These are phyloP conservation scores for Odontarrhena argentea DNA, from an alignment of 345 rosid genomes.

Conservation along the genomic window DNA sequence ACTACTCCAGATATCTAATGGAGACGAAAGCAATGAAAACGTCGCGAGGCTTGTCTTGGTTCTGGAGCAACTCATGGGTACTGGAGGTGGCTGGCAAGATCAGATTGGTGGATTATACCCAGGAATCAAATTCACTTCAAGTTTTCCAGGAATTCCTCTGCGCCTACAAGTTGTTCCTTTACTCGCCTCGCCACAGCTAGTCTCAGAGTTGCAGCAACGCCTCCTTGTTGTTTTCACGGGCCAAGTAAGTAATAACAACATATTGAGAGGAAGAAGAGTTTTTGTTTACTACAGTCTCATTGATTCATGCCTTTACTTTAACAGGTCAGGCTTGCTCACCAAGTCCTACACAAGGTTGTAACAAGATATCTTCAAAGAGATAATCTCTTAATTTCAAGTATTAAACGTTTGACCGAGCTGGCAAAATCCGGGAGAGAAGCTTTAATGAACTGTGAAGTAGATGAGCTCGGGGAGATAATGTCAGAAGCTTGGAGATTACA, in stretches of 20 bases:
- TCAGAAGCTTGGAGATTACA: slow-evolving; percentile 93
- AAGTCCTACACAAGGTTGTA: slow-evolving; percentile 91
- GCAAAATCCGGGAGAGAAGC: slow-evolving; percentile 91
- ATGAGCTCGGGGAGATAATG: slow-evolving; percentile 89
- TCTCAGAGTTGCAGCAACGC: slow-evolving; percentile 71
- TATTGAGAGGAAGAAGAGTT: slow-evolving; percentile 4
- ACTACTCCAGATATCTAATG: slow-evolving; percentile 68
- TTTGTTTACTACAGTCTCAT: neutral
- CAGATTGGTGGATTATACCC: slow-evolving; percentile 94
- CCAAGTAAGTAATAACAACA: slow-evolving; percentile 59
- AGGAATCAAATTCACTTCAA: slow-evolving; percentile 83
- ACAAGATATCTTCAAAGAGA: slow-evolving; percentile 80
- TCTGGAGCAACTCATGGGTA: slow-evolving; percentile 96
- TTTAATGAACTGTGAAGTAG: slow-evolving; percentile 76
- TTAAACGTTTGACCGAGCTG: slow-evolving; percentile 81
- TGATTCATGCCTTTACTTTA: slow-evolving; percentile 9
- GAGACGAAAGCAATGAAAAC: slow-evolving; percentile 82
- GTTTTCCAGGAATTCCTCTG: slow-evolving; percentile 89
- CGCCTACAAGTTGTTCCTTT: slow-evolving; percentile 88
- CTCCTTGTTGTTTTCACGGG: slow-evolving; percentile 92
- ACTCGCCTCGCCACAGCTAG: slow-evolving; percentile 62
- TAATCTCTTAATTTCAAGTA: slow-evolving; percentile 75
- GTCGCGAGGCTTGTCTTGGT: slow-evolving; percentile 89
- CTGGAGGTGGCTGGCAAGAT: slow-evolving; percentile 99
- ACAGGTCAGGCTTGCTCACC: slow-evolving; percentile 95